Percentiles rank a stretch among this genome's conserved stretches.
These are phyloP conservation scores for Ambrosia hybrid DNA, from an alignment of 140 eudicot species.

Conservation along the genomic window DNA sequence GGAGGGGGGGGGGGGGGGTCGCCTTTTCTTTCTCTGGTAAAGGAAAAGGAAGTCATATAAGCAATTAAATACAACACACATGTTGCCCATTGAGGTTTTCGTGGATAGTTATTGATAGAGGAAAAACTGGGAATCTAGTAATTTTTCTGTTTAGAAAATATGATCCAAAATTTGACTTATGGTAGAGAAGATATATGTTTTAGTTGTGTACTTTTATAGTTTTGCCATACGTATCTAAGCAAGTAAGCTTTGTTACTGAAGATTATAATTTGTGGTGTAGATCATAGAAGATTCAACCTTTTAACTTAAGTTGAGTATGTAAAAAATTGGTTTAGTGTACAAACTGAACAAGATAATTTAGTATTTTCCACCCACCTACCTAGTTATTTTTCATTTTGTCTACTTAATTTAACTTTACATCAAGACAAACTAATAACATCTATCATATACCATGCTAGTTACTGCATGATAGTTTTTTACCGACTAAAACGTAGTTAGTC, in stretches of 20 bases:
- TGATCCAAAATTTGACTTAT: neutral
- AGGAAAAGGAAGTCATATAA: neutral
- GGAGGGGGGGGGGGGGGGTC: too few species aligned
- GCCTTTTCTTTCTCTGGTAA: neutral
- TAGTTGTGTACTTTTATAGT: slow-evolving; percentile 4
- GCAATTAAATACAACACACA: neutral
- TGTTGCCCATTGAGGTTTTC: neutral
- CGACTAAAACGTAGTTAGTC: neutral
- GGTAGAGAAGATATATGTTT: neutral
- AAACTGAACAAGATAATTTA: slow-evolving; percentile 5
- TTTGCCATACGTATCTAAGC: neutral
- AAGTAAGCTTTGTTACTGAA: neutral
- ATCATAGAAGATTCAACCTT: neutral
- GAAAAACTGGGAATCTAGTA: slow-evolving; percentile 2
- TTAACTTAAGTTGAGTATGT: neutral
- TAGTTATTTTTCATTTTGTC: neutral
- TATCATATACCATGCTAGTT: slow-evolving; percentile 1
- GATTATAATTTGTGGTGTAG: neutral
- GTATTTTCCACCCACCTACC: neutral
- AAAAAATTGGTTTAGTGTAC: neutral
- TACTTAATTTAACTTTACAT: neutral
- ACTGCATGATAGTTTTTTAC: neutral
- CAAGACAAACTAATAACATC: neutral
- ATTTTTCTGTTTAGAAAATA: neutral
- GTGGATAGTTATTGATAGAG: neutral